Percentiles rank a stretch among this genome's conserved stretches.
Evolutionary conservation across 148 eudicot genomes (phyloP).

Genomic region (Polygonum maritimum): DNA sequence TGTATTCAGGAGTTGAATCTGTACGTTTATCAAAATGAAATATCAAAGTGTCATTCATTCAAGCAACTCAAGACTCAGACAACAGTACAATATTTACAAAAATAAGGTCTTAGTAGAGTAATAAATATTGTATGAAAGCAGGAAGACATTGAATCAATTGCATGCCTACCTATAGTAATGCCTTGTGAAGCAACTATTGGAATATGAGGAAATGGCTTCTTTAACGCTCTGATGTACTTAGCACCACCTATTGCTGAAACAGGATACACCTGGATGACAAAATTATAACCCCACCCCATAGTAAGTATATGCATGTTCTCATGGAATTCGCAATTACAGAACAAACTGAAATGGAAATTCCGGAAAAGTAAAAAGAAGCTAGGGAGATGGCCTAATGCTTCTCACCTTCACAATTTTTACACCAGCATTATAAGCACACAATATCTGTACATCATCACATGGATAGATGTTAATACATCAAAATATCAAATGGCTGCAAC

Average conservation of each 20-base stretch:
- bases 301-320: background rate
- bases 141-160: background rate
- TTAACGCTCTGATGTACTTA: constrained; percentile 57
- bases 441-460: constrained; percentile 36
- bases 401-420: constrained; percentile 75
- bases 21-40: constrained; percentile 5
- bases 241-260: constrained; percentile 73
- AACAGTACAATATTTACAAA: background rate
- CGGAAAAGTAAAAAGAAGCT: background rate
- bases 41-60: background rate
- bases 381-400: background rate
- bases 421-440: constrained; percentile 57
- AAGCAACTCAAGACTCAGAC: background rate
- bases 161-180: constrained; percentile 44
- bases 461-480: too few relatives aligned
- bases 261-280: constrained; percentile 55
- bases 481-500: background rate
- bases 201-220: constrained; percentile 74
- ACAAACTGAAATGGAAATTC: background rate
- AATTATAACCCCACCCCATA: background rate
- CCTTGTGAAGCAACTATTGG: constrained; percentile 94
- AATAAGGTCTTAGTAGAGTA: background rate
- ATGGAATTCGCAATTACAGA: background rate
- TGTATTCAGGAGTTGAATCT: constrained; percentile 50
- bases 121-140: background rate